Evolutionary conservation across 805 yeast genomes (phyloP).

Genomic region (Yarrowia osloensis): DNA sequence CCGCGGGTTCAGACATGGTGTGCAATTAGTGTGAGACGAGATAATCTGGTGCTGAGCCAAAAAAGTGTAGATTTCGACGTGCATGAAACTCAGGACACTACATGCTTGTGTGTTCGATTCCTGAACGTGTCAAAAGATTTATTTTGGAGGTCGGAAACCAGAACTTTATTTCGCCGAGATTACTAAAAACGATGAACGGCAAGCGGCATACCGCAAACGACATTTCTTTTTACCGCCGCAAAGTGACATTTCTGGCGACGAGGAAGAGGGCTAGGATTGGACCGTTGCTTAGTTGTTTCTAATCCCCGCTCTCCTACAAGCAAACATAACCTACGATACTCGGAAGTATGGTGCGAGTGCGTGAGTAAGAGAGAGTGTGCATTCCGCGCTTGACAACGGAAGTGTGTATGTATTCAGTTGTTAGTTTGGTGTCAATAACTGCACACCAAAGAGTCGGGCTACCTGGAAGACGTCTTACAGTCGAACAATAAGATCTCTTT

Average conservation of each 20-base stretch:
- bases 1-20: constrained; percentile 32
- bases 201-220: too few species aligned
- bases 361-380: too few species aligned
- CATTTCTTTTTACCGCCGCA: neutral
- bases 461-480: too few species aligned
- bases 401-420: neutral
- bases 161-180: neutral
- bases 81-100: neutral
- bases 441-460: neutral
- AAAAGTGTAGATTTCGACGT: constrained; percentile 3
- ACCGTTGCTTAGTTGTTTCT: too few species aligned
- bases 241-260: too few species aligned
- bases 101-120: neutral
- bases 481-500: neutral
- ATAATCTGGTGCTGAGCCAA: neutral
- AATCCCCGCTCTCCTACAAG: too few species aligned
- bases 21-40: neutral
- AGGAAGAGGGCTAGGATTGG: too few species aligned
- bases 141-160: neutral
- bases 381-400: too few species aligned
- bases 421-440: neutral
- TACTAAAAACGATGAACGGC: neutral
- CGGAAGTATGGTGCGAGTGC: too few species aligned
- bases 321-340: too few species aligned
- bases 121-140: too few species aligned